Percentiles rank a stretch among this genome's conserved stretches.
These are phyloP conservation scores for Puccinia coronata DNA, from an alignment of 1,284 basidiomycete genomes.

Conservation along the genomic window DNA sequence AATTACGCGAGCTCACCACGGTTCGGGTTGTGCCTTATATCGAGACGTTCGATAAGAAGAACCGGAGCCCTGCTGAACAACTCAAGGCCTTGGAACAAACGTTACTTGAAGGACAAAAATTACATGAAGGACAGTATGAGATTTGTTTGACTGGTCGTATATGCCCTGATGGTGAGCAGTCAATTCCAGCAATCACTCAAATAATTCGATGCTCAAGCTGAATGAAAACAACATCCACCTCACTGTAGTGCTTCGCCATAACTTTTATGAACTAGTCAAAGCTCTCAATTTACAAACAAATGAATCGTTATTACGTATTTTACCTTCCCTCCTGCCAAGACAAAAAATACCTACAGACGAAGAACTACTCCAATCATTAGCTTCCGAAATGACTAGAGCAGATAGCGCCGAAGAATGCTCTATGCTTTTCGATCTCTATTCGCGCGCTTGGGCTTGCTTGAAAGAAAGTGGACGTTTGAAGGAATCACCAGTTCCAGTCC, in stretches of 20 bases:
- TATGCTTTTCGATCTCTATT: neutral
- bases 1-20: neutral
- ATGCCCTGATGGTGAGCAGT: conserved; percentile 13
- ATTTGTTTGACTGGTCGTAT: conserved; percentile 26
- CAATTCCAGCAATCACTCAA: neutral
- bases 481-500: neutral
- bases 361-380: neutral
- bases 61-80: neutral
- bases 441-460: conserved; percentile 10
- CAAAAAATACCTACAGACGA: neutral
- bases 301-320: neutral
- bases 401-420: neutral
- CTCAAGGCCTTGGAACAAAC: neutral
- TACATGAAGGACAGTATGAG: neutral
- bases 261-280: conserved; percentile 11
- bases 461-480: neutral
- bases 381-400: neutral
- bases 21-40: conserved; percentile 7
- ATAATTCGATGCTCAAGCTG: neutral
- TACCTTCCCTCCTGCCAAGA: neutral
- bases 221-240: neutral
- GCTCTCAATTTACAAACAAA: neutral
- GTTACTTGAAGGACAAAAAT: neutral
- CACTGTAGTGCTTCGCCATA: conserved; percentile 12
- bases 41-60: neutral